Base-by-base conservation (phyloP, 148 eudicot genomes). In the Rhododendron molle region DNA sequence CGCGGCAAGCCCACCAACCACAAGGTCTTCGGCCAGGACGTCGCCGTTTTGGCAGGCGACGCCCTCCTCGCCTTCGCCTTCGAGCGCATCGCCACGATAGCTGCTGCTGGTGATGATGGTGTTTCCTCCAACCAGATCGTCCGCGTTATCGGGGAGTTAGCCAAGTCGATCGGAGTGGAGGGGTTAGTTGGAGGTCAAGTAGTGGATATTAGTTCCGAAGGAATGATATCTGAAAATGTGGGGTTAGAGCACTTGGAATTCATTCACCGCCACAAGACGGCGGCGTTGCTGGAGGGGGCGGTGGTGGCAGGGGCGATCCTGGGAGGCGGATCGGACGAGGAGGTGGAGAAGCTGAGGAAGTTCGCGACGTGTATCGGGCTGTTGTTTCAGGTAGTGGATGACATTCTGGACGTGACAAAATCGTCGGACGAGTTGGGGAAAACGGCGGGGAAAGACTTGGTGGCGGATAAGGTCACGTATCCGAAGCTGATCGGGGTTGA, bases 1-100 rank as follows among this genome's bases (percentile, higher is more conserved):
- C 87, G 90, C 1, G 92, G 92, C 3, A 90, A 90, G 83, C 92
- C 89, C 30, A 87, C 92, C 16, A 88, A 88, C 47, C 92, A 90
- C 69, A 86, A 87, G 85, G 76, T 90, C 5, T 90, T 78, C 52
- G 90, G 92, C 36, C 88, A 90, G 86, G 88, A 88, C 47, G 87
- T 88, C 21, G 90, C 92, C 6, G 92, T 90, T 11, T 86, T 90
- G 8, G 88, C 90, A 15, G 92, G 90, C 0, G 90, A 90, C 50
- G 76, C 92, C 28, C 81, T 90, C 54, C 78, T 88, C 23, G 90
- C 88, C 0, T 90, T 84, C 20, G 83, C 92, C 26, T 88, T 90
- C 40, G 86, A 90, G 79, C 40, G 62, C 84, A 76, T 90, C 21
- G 83, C 86, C 6, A 83, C 89, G 0, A 47, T 0, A 1, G 44